Evolutionary conservation across 139 green algal species (phyloP).

Genomic region (Astrephomene gubernaculifera): DNA sequence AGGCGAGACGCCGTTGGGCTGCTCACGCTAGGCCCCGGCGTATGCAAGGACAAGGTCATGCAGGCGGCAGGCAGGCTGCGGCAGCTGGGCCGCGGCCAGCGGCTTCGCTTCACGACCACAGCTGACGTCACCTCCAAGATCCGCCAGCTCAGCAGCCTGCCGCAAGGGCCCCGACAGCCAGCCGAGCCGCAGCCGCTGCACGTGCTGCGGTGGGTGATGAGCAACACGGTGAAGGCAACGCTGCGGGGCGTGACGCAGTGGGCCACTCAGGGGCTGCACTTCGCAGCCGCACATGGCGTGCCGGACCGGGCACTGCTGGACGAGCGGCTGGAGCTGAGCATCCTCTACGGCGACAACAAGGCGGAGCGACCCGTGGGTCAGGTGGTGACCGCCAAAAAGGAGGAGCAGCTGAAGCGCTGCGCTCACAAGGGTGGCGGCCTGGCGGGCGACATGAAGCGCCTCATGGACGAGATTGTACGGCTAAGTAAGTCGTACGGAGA

Average conservation of each 20-base stretch:
- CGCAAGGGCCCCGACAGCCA: background rate
- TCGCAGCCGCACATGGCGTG: slow-evolving; percentile 27
- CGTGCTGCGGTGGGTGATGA: slow-evolving; percentile 57
- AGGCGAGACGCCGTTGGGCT: too few species aligned
- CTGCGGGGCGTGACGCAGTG: slow-evolving; percentile 40
- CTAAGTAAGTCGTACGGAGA: background rate
- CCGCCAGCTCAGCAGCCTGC: background rate
- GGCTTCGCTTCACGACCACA: slow-evolving; percentile 34
- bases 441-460: background rate
- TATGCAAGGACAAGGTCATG: slow-evolving; percentile 65
- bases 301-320: slow-evolving; percentile 43
- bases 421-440: background rate
- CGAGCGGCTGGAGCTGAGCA: slow-evolving; percentile 49
- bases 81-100: slow-evolving; percentile 57
- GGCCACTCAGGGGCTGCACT: slow-evolving; percentile 56
- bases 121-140: slow-evolving; percentile 21
- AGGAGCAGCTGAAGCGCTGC: background rate
- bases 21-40: slow-evolving; percentile 60
- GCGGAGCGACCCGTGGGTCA: background rate
- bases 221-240: slow-evolving; percentile 58
- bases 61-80: slow-evolving; percentile 55
- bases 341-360: slow-evolving; percentile 33
- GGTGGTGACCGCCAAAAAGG: background rate
- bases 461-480: background rate
- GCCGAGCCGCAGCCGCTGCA: background rate